phyloP scores from a whole-genome alignment of 352 stramenopile genomes.

The Pythium plurisporium region DNA sequence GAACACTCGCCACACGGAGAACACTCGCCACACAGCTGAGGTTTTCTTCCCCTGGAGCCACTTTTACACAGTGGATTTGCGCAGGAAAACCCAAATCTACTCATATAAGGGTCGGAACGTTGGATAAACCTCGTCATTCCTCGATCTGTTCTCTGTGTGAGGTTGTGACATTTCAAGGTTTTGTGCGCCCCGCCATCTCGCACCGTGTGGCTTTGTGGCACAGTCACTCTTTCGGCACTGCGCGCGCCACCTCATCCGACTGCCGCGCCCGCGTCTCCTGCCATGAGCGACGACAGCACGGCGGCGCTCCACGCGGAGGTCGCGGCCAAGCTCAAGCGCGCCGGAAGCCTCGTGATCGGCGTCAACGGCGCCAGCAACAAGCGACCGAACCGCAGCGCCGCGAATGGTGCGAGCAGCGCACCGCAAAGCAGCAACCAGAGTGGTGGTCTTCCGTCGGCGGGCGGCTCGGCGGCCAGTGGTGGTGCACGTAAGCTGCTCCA shows the following conservation, averaged over 20 bases:
- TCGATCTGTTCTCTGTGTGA: too few species aligned
- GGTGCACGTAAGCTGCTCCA: conserved; percentile 63
- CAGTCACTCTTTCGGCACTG: conserved; percentile 18
- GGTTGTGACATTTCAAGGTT: conserved; percentile 6
- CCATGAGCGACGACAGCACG: conserved; percentile 20
- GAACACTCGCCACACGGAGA: neutral
- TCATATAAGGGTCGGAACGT: neutral
- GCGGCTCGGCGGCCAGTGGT: neutral
- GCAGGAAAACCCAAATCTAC: neutral
- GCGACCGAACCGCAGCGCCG: conserved; percentile 16
- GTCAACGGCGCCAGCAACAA: conserved; percentile 15
- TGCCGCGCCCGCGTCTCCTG: neutral
- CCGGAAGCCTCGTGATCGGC: conserved; percentile 11
- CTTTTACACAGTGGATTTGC: conserved; percentile 4
- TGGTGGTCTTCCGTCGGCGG: neutral
- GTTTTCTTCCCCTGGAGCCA: too few species aligned
- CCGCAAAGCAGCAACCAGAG: neutral
- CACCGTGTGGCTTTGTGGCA: neutral
- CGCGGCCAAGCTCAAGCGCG: conserved; percentile 25
- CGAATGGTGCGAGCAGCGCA: neutral
- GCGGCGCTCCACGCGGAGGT: conserved; percentile 20
- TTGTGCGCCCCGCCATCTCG: conserved; percentile 1
- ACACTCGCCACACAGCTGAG: neutral
- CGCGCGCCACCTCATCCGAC: conserved; percentile 18
- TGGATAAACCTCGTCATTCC: conserved; percentile 5